phyloP scores from a whole-genome alignment of 106 monocot species.

The Posidonia australis region DNA sequence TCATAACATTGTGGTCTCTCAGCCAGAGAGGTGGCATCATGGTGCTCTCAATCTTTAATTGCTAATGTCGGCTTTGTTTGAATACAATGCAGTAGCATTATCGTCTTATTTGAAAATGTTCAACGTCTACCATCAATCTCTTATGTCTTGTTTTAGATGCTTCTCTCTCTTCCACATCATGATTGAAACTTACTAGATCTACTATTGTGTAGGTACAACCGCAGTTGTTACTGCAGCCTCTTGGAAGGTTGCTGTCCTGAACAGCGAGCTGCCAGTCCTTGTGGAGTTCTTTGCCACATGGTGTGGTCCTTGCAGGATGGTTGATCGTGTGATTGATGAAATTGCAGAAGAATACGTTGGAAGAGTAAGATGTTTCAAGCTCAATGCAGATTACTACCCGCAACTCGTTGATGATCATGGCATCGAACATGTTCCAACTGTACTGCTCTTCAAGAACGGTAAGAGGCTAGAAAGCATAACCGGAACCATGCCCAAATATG shows the following conservation, averaged over 20 bases:
- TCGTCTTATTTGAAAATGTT: no score
- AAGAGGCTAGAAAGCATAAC: constrained; percentile 52
- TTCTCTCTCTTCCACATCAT: no score
- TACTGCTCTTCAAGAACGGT: constrained; percentile 61
- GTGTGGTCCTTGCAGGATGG: constrained; percentile 90
- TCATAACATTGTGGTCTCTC: no score
- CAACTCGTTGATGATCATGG: constrained; percentile 39
- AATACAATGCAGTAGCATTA: no score
- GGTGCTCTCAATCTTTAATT: no score
- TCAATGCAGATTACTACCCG: constrained; percentile 63
- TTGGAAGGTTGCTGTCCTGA: constrained; percentile 57
- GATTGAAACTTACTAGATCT: neutral
- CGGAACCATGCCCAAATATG: constrained; percentile 80
- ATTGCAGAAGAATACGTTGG: constrained; percentile 62
- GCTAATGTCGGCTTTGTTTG: no score
- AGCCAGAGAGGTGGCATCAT: no score
- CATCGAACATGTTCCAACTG: constrained; percentile 62
- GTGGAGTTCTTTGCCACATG: constrained; percentile 83
- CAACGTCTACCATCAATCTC: no score
- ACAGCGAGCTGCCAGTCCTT: constrained; percentile 49
- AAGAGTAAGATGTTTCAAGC: constrained; percentile 42
- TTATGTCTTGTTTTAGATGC: no score
- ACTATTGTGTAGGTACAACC: constrained; percentile 22
- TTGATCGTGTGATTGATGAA: constrained; percentile 53
- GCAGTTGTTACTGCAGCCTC: constrained; percentile 46